Conservation (phyloP, 768 basidiomycete genomes). For the Nidula microcarpa region DNA sequence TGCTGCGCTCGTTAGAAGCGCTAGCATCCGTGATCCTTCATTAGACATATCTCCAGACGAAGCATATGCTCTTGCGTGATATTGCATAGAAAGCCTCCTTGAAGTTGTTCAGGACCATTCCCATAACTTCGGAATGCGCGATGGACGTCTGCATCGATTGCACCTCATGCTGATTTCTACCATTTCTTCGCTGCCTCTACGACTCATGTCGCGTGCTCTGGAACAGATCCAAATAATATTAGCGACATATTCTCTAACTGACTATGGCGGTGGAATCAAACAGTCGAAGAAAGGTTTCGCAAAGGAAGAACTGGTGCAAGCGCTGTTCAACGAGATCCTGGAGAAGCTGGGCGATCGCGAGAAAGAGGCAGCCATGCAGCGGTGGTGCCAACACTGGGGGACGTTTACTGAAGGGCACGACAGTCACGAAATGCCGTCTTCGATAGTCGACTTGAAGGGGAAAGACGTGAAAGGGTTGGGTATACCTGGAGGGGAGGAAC, state of each 20-base stretch:
- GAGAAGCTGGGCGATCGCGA: conserved; percentile 65
- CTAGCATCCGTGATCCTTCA: conserved; percentile 35
- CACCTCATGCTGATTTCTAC: conserved; percentile 62
- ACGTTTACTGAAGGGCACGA: background rate
- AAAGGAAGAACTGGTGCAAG: conserved; percentile 47
- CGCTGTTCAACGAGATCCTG: conserved; percentile 60
- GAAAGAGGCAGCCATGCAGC: conserved; percentile 62
- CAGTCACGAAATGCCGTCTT: background rate
- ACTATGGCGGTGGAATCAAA: conserved; percentile 9
- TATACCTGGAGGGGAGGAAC: no score
- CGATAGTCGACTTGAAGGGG: no score
- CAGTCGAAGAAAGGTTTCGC: conserved; percentile 11
- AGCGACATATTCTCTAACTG: conserved; percentile 16
- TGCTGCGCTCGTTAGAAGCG: conserved; percentile 64
- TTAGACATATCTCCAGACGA: conserved; percentile 15
- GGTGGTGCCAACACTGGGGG: conserved; percentile 56
- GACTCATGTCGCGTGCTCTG: conserved; percentile 52
- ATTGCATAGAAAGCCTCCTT: conserved; percentile 59
- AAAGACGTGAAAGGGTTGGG: no score
- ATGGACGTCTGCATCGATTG: conserved; percentile 50
- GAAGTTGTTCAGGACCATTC: conserved; percentile 35
- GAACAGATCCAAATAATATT: conserved; percentile 40
- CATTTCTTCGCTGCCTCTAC: conserved; percentile 57
- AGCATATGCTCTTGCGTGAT: conserved; percentile 55
- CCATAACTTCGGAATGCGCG: conserved; percentile 13